Percentiles rank a stretch among this genome's conserved stretches.
Evolutionary conservation across 345 rosid species (phyloP).

Genomic region (Aquilaria yunnanensis): DNA sequence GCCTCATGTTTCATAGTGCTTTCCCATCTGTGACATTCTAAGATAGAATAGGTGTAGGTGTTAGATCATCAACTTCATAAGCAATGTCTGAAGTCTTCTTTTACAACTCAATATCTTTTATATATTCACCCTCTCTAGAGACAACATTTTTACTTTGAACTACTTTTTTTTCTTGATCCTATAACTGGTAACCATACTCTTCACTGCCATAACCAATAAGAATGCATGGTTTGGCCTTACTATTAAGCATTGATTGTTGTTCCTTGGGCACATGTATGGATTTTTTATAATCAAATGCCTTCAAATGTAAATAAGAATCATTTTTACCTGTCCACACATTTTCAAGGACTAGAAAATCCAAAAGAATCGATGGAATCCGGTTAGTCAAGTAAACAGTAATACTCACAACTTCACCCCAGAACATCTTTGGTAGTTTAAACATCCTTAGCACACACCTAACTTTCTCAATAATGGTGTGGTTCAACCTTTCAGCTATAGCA

Average conservation of each 20-base stretch:
- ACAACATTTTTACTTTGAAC: not conserved
- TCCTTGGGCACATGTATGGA: too few species aligned
- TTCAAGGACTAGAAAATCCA: not conserved
- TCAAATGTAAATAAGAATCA: too few species aligned
- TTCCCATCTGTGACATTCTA: not conserved
- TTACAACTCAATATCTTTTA: too few species aligned
- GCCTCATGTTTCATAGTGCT: not conserved
- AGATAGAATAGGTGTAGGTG: not conserved
- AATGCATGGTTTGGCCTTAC: not conserved
- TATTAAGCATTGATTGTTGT: not conserved
- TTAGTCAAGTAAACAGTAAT: too few species aligned
- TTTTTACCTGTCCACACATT: not conserved
- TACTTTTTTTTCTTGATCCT: not conserved
- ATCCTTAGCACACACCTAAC: too few species aligned
- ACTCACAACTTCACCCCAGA: too few species aligned
- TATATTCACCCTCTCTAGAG: not conserved
- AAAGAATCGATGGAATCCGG: too few species aligned
- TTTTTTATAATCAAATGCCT: not conserved
- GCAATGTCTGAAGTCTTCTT: not conserved
- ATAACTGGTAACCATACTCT: not conserved
- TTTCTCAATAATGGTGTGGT: too few species aligned
- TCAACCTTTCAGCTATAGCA: too few species aligned
- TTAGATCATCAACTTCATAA: not conserved
- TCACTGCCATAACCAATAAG: not conserved
- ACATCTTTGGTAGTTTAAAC: too few species aligned